phyloP scores from a whole-genome alignment of 2,329 filamentous ascomycete genomes.

The Talaromyces sp. region DNA sequence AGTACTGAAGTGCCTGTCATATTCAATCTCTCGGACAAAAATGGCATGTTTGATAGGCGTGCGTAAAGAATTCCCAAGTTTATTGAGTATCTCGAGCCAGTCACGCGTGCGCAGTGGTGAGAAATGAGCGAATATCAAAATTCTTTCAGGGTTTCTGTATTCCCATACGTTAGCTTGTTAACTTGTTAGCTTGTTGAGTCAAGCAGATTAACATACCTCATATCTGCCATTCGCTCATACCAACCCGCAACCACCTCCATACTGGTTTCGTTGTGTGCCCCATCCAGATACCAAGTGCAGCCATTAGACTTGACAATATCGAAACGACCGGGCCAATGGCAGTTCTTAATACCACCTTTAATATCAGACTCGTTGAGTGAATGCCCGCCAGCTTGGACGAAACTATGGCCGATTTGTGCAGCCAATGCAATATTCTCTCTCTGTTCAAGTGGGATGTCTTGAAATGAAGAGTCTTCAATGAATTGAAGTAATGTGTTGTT shows the following conservation, averaged over 20 bases:
- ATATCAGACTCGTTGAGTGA: slow-evolving; percentile 21
- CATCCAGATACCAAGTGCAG: slow-evolving; percentile 41
- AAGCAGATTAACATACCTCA: slow-evolving; percentile 2
- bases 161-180: neutral
- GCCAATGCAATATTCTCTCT: slow-evolving; percentile 22
- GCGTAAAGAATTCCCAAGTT: neutral
- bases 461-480: slow-evolving; percentile 36
- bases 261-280: slow-evolving; percentile 46
- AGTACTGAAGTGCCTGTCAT: neutral
- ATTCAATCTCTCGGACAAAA: slow-evolving; percentile 5
- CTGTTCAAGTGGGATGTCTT: slow-evolving; percentile 47
- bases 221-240: slow-evolving; percentile 28
- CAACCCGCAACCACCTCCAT: slow-evolving; percentile 36
- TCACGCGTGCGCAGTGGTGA: slow-evolving; percentile 4
- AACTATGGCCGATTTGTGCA: slow-evolving; percentile 7
- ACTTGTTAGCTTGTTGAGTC: no score
- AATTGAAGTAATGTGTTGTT: neutral
- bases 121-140: slow-evolving; percentile 10
- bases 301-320: slow-evolving; percentile 21
- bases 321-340: slow-evolving; percentile 36
- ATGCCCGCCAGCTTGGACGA: slow-evolving; percentile 8
- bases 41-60: slow-evolving; percentile 1
- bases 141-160: neutral
- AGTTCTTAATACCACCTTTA: slow-evolving; percentile 22
- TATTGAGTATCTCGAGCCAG: slow-evolving; percentile 1